Evolutionary conservation across 371 early-diverging fungal species (phyloP), one percentile per base, ranked within the genome.

Genomic region (Enterocytospora artemiae): DNA sequence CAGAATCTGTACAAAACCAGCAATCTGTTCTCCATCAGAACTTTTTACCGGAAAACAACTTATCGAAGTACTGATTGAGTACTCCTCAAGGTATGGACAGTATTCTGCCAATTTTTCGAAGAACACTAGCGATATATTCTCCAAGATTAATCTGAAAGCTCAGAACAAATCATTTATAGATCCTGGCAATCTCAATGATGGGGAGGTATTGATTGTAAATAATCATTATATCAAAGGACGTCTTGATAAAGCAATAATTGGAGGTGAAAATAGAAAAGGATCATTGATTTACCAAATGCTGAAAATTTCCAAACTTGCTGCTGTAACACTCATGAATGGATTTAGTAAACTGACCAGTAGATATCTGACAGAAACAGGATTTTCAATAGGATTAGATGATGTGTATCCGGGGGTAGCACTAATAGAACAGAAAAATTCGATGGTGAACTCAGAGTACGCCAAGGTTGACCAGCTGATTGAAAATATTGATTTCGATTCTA

Each of bases 191-290:
- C 86, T 85, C 12, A 86, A 84, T 49, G 93, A 93, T 75, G 90
- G 89, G 1, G 88, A 81, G 65, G 73, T 93, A 44, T 82, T 91
- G 4, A 87, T 93, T 50, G 81, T 83, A 67, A 89, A 92, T 78
- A 88, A 89, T 74, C 88, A 89, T 71, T 82, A 94, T 58, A 84
- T 94, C 84, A 89, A 86, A 71, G 97, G 97, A 65, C 81, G 84
- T 1, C 79, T 94, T 49, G 94, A 94, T 81, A 96, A 96, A 77
- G 80, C 85, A 2, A 85, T 89, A 57, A 87, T 94, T 46, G 95
- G 96, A 66, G 93, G 89, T 70, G 94, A 90, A 60, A 91, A 86
- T 79, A 92, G 91, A 78, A 63, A 63, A 14, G 85, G 85, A 54
- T 87, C 89, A 1, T 82, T 93, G 25, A 89, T 94, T 71, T 93